Conservation (phyloP, 352 stramenopile genomes). For the Phytopythium cucurbitacearum region DNA sequence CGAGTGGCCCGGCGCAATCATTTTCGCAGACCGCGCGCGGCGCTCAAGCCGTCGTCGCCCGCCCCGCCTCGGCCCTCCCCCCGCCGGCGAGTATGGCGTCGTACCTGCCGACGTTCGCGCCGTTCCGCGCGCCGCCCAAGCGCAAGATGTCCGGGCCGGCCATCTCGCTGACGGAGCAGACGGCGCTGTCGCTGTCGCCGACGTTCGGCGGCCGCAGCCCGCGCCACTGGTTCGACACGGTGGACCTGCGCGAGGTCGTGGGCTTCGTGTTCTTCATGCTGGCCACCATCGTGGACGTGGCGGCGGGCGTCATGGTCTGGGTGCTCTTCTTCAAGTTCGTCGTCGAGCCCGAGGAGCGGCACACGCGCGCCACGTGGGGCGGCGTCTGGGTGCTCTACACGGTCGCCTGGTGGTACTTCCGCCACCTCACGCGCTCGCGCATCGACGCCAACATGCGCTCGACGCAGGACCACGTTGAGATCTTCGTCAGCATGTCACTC, state of each 20-base stretch:
- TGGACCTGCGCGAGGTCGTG: slow-evolving; percentile 40
- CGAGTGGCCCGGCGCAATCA: too few relatives aligned
- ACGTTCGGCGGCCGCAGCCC: slow-evolving; percentile 14
- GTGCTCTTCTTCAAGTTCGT: slow-evolving; percentile 69
- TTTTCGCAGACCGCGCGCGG: too few relatives aligned
- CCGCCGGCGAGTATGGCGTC: slow-evolving; percentile 20
- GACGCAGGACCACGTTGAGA: slow-evolving; percentile 56
- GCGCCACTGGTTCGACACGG: slow-evolving; percentile 20
- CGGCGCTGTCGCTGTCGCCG: slow-evolving; percentile 4
- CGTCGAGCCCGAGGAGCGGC: slow-evolving; percentile 40
- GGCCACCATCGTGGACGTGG: slow-evolving; percentile 35
- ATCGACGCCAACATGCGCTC: slow-evolving; percentile 33
- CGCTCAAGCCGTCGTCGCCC: too few relatives aligned
- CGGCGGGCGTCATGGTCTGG: slow-evolving; percentile 45
- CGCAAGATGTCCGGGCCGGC: slow-evolving; percentile 57
- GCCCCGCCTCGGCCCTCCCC: too few relatives aligned
- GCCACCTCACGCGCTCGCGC: slow-evolving; percentile 32
- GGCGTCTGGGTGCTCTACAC: slow-evolving; percentile 50
- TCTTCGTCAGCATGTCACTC: slow-evolving; percentile 61
- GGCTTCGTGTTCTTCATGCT: slow-evolving; percentile 42
- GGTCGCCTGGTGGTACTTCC: slow-evolving; percentile 39
- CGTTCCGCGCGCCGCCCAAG: slow-evolving; percentile 31
- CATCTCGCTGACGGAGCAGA: slow-evolving; percentile 29
- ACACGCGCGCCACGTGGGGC: slow-evolving; percentile 40
- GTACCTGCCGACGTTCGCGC: slow-evolving; percentile 27